Evolutionary conservation across 2,329 filamentous ascomycete genomes (phyloP).

Genomic region (Sporothrix brasiliensis): DNA sequence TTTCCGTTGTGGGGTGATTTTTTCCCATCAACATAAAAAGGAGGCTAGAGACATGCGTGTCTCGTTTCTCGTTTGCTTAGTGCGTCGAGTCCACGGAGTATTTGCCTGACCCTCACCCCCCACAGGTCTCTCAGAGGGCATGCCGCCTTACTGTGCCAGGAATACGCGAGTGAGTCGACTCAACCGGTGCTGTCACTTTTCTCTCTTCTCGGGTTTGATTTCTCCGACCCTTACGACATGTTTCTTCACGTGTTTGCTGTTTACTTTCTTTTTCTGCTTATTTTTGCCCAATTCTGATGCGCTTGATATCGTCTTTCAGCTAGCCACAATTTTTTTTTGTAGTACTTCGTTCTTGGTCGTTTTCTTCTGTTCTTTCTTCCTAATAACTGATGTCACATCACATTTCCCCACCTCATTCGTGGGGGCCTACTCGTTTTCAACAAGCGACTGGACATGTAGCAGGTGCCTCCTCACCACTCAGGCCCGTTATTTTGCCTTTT

Average conservation of each 20-base stretch:
- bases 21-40: not conserved
- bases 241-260: not conserved
- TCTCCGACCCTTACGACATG: not conserved
- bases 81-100: not conserved
- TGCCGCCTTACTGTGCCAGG: not conserved
- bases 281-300: not conserved
- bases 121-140: not conserved
- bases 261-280: not conserved
- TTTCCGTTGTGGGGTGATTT: not conserved
- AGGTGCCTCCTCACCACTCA: not conserved
- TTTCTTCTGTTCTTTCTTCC: no score
- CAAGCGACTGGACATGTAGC: not conserved
- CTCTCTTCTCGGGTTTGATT: not conserved
- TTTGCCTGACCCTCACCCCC: not conserved
- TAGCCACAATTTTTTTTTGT: not conserved
- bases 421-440: slow-evolving; percentile 6
- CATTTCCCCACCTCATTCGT: slow-evolving; percentile 4
- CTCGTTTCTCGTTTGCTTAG: not conserved
- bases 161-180: slow-evolving; percentile 6
- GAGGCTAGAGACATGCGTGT: slow-evolving; percentile 7
- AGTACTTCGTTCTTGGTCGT: not conserved
- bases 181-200: not conserved
- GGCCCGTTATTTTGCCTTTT: not conserved
- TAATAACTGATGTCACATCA: no score
- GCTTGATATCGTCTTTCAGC: not conserved